Evolutionary conservation across 306 rosid species (phyloP).

Genomic region (Notholithocarpus densiflorus): DNA sequence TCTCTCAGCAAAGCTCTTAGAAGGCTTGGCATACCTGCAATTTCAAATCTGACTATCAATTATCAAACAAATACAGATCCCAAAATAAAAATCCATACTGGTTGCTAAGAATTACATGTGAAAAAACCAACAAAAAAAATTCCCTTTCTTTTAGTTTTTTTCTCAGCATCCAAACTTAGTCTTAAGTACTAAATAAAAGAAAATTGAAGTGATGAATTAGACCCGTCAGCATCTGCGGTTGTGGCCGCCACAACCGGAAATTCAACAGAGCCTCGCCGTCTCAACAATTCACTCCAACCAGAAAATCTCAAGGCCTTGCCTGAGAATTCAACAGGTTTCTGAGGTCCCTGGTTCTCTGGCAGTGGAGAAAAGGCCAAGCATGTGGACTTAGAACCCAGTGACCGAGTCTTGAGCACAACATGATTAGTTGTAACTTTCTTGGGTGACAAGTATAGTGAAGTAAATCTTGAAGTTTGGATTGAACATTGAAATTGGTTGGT

Average conservation of each 20-base stretch:
- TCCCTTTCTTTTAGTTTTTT: not conserved
- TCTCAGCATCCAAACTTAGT: slow-evolving; percentile 19
- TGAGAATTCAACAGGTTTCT: slow-evolving; percentile 9
- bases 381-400: slow-evolving; percentile 22
- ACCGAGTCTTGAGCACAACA: slow-evolving; percentile 26
- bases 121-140: not conserved
- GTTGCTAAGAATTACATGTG: not conserved
- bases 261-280: slow-evolving; percentile 28
- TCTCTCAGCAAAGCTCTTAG: slow-evolving; percentile 48
- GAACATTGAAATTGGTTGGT: slow-evolving; percentile 42
- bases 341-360: slow-evolving; percentile 24
- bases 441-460: slow-evolving; percentile 30
- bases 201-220: slow-evolving; percentile 6
- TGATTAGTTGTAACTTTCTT: slow-evolving; percentile 23
- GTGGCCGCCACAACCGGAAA: slow-evolving; percentile 38
- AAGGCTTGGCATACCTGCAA: slow-evolving; percentile 36
- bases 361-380: slow-evolving; percentile 45
- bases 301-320: slow-evolving; percentile 23
- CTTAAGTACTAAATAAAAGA: not conserved
- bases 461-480: slow-evolving; percentile 24
- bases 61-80: not conserved
- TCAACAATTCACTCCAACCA: slow-evolving; percentile 34
- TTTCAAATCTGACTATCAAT: not conserved
- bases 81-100: not conserved
- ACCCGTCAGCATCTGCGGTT: slow-evolving; percentile 64